Evolutionary conservation across 2,329 filamentous ascomycete genomes (phyloP).

Genomic region (Dactylonectria macrodidyma): DNA sequence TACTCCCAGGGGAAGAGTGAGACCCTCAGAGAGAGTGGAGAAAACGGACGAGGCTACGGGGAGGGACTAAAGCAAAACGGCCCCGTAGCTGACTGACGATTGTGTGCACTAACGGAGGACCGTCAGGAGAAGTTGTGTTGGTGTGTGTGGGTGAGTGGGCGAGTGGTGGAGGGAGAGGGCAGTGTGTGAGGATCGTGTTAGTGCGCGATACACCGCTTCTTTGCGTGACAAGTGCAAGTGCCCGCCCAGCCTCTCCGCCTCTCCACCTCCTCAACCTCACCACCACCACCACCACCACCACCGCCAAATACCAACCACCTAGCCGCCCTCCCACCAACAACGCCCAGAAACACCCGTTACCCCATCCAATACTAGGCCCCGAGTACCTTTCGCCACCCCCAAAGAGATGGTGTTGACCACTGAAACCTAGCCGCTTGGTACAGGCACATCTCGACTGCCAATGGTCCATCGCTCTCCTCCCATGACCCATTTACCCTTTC

Average conservation of each 20-base stretch:
- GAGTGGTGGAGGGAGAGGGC: not conserved
- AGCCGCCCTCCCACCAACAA: conserved; percentile 7
- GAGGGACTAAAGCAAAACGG: not conserved
- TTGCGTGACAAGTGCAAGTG: conserved; percentile 6
- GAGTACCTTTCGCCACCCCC: conserved; percentile 5
- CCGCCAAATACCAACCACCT: conserved; percentile 4
- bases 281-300: conserved; percentile 9
- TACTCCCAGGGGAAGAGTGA: not conserved
- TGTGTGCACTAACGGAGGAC: conserved; percentile 6
- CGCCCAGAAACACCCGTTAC: not conserved
- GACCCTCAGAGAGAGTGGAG: not conserved
- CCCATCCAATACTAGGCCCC: conserved; percentile 9
- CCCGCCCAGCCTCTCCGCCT: conserved; percentile 20
- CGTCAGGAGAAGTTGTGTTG: not conserved
- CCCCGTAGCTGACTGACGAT: not conserved
- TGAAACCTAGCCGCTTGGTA: conserved; percentile 32
- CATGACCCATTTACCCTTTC: not conserved
- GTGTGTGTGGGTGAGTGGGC: not conserved
- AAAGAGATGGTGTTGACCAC: conserved; percentile 28
- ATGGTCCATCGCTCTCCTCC: conserved; percentile 24
- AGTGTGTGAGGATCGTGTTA: conserved; percentile 17
- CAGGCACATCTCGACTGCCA: conserved; percentile 36
- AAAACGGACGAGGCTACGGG: conserved; percentile 6
- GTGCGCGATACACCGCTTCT: conserved; percentile 30
- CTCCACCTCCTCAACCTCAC: not conserved